Evolutionary conservation across 2,329 filamentous ascomycete species (phyloP).

Genomic region (Trichophaea hybrida): DNA sequence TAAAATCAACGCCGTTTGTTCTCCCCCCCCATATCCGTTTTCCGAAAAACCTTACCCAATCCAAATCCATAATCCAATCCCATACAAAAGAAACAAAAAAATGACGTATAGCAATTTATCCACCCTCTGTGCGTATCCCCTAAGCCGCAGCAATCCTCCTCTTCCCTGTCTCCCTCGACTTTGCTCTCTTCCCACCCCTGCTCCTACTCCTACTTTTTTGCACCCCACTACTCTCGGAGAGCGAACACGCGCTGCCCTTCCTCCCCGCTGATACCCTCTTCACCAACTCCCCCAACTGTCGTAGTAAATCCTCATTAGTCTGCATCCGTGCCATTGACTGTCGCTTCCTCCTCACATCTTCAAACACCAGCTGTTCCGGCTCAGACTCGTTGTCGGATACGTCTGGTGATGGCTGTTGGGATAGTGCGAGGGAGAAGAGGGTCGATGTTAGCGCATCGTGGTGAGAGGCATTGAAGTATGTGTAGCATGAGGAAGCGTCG

Average conservation of each 20-base stretch:
- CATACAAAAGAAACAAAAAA: background rate
- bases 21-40: background rate
- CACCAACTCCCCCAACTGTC: constrained; percentile 1
- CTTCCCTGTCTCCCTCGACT: background rate
- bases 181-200: background rate
- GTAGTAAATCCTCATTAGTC: background rate
- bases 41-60: background rate
- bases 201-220: background rate
- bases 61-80: background rate
- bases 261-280: background rate
- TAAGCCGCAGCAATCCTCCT: background rate
- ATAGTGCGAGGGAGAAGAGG: background rate
- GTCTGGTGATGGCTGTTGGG: background rate
- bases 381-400: background rate
- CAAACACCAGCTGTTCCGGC: background rate
- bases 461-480: background rate
- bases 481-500: background rate
- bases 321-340: constrained; percentile 2
- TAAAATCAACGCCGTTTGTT: background rate
- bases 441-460: background rate
- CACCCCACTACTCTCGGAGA: background rate
- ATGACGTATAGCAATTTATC: background rate
- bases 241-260: background rate
- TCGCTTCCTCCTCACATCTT: background rate
- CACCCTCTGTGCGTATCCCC: background rate